Base-by-base conservation (phyloP, 176 grass and related monocot species). In the Cenchrus americanus region DNA sequence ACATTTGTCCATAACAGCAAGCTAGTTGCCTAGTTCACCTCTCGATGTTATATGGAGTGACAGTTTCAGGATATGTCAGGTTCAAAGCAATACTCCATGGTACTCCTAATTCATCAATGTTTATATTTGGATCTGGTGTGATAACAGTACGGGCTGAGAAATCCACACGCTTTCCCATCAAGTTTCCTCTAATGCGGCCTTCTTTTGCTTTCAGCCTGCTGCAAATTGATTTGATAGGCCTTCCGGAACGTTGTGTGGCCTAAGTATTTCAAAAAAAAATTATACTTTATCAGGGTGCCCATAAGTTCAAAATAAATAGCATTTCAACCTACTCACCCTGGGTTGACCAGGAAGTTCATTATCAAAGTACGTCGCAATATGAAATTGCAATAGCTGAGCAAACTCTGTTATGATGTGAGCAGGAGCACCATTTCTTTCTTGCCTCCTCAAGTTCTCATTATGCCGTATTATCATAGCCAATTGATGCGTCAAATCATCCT, bases 401-500 rank as follows among this genome's bases (percentile, higher is more conserved):
- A 98, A 98, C 81, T 98, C 96, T 65, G 92, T 93, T 27, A 98
- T 98, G 73, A 98, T 98, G 83, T 98, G 96, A 78, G 96, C 96
- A 55, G 96, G 96, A n/a, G 96, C 96, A 24, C 96, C 96, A 82
- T 98, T 98, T 77, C 96, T 93, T 79, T 98, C 96, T 80, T 97
- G 95, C 66, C 91, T 83, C 80, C 95, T 93, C 85, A 97, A 91
- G 52, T 97, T 97, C 82, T 97, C 95, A 82, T 97, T 97, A 78
- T 97, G 95, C 8, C 95, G 89, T 83, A 97, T 97, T 84, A 97
- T 94, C 95, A 97, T 97, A 1, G 95, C 95, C 55, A 97, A 82
- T 54, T 97, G 95, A 97, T 97, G 95, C 22, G 95, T 97, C 82
- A 97, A 80, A 93, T 97, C 95, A 86, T 97, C 95, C 95, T 97